These are phyloP conservation scores for Angomonas ambiguus DNA, from an alignment of 208 protist species.

Conservation along the genomic window DNA sequence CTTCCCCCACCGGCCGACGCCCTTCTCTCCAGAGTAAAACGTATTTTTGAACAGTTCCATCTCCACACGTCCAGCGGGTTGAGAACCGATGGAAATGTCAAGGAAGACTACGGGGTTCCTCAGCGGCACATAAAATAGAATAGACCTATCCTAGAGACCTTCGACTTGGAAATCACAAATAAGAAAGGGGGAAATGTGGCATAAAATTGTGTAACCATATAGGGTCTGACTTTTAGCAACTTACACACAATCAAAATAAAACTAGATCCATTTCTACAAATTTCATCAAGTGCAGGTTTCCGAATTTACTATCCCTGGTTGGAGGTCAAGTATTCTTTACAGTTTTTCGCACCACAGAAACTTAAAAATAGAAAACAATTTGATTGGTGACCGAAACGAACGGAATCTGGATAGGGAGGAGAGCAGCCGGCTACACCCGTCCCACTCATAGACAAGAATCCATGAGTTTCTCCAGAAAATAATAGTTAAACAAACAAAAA, in stretches of 20 bases:
- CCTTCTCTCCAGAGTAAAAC: constrained; percentile 59
- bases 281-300: not conserved
- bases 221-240: not conserved
- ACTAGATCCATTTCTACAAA: too few species aligned
- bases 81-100: constrained; percentile 34
- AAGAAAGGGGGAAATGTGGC: not conserved
- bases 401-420: not conserved
- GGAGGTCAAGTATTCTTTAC: too few species aligned
- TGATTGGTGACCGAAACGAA: not conserved
- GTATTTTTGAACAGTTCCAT: constrained; percentile 50
- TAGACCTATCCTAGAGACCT: too few species aligned
- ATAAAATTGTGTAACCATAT: not conserved
- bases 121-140: too few species aligned
- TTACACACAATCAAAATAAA: not conserved
- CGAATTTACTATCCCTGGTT: too few species aligned
- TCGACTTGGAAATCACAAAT: too few species aligned
- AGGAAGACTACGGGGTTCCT: constrained; percentile 27
- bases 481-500: too few species aligned
- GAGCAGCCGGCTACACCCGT: not conserved
- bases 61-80: constrained; percentile 30
- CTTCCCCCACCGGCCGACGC: too few species aligned
- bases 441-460: too few species aligned
- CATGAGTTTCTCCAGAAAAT: too few species aligned
- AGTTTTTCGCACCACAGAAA: too few species aligned
- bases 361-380: not conserved